Evolutionary conservation across 2,329 filamentous ascomycete genomes (phyloP), one percentile per base, ranked within the genome.

Genomic region (Gliomastix tumulicola): DNA sequence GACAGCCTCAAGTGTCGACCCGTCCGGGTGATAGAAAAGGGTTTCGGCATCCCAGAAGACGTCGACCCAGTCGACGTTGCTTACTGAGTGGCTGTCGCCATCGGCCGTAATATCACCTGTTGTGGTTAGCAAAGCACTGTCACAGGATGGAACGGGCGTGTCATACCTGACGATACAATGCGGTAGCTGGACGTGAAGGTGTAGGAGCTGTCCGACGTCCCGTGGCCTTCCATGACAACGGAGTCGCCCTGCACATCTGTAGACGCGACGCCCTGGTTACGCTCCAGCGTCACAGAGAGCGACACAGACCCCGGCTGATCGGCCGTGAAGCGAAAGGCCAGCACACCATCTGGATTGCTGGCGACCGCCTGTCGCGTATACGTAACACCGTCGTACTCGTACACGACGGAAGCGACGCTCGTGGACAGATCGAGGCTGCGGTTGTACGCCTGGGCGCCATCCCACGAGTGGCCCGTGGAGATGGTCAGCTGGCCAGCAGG

Each of bases 381-480:
- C 4, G 40, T 41, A 3, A 47, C 37, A 5, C 43, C 48, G 4
- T 32, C 33, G 10, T 36, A 39, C 6, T 25, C 23, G 28, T 47
- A 50, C 6, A 37, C 36, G 5, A 45, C 37, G 10, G 41, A 35
- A 17, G 37, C 23, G 6, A 44, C 33, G 8, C 37, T 36, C 10
- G 41, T 37, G 6, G 32, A 30, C 10, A 50, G 34, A 30, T 49
- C 46, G 12, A 49, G 30, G 36, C 39, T 42, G 10, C 47, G 44
- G 25, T 41, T 32, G 34, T 49, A 50, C 7, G 28, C 55, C 20
- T 64, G 47, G 13, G 60, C 50, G 25, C 53, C 45, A 32, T 34
- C 13, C 58, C 37, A 20, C 47, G 47, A 34, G 57, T 41, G 39
- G 11, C 23, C 18, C 16, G 37, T 36, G 11, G 40, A 37, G 15